These are phyloP conservation scores for Acrocalymma vagum DNA, from an alignment of 2,329 filamentous ascomycete genomes.

Conservation along the genomic window DNA sequence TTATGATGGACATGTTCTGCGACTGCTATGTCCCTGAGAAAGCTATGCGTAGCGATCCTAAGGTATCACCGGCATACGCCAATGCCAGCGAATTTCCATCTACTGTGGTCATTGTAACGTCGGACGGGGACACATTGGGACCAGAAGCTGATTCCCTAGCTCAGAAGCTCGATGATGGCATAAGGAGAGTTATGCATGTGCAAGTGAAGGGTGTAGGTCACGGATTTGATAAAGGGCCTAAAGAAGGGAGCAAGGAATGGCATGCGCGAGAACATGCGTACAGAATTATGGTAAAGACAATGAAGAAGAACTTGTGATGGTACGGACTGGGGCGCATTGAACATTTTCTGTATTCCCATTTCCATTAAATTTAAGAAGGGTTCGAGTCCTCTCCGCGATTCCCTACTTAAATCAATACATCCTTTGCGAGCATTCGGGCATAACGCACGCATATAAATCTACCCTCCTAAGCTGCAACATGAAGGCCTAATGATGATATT, in stretches of 20 bases:
- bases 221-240: constrained; percentile 48
- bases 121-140: constrained; percentile 46
- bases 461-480: too few species aligned
- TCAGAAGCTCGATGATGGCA: constrained; percentile 25
- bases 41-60: constrained; percentile 39
- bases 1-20: constrained; percentile 37
- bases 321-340: too few species aligned
- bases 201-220: constrained; percentile 44
- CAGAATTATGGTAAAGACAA: constrained; percentile 29
- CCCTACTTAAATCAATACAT: too few species aligned
- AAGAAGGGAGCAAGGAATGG: constrained; percentile 34
- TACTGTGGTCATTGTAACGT: constrained; percentile 43
- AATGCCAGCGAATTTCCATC: constrained; percentile 29
- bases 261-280: constrained; percentile 40
- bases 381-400: too few species aligned
- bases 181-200: constrained; percentile 29
- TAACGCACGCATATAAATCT: too few species aligned
- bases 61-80: constrained; percentile 46
- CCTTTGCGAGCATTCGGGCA: too few species aligned
- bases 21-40: constrained; percentile 42
- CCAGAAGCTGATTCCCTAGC: constrained; percentile 47
- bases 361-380: too few species aligned
- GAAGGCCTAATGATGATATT: background rate
- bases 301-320: constrained; percentile 10
- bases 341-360: too few species aligned